phyloP scores from a whole-genome alignment of 371 early-diverging fungal genomes.

The Cokeromyces recurvatus region DNA sequence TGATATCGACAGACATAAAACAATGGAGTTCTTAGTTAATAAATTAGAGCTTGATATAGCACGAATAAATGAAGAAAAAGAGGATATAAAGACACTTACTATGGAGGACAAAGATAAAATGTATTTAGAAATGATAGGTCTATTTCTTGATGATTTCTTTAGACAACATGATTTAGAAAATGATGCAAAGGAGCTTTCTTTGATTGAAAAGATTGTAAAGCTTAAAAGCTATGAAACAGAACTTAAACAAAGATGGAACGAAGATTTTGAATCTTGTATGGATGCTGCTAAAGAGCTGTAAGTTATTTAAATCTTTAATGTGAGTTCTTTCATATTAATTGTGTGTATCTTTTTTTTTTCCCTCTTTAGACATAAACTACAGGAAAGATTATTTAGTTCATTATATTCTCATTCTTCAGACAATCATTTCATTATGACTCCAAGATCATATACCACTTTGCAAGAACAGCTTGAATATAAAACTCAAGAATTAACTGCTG shows the following conservation, averaged over 20 bases:
- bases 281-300: slow-evolving; percentile 5
- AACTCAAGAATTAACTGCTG: slow-evolving; percentile 2
- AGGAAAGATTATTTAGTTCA: neutral
- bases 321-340: neutral
- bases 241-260: slow-evolving; percentile 2
- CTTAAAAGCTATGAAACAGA: neutral
- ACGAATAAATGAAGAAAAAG: neutral
- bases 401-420: slow-evolving; percentile 2
- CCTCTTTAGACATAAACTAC: slow-evolving; percentile 6
- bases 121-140: neutral
- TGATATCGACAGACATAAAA: neutral
- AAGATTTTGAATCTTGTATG: slow-evolving; percentile 5
- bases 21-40: neutral
- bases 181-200: neutral
- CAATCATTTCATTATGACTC: neutral
- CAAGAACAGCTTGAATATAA: slow-evolving; percentile 11
- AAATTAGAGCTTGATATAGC: neutral
- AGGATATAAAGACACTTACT: too few relatives aligned
- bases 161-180: neutral
- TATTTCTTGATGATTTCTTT: neutral
- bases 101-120: neutral
- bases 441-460: slow-evolving; percentile 2
- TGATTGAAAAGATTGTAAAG: neutral
- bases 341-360: too few relatives aligned
- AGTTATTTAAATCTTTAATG: neutral